Evolutionary conservation across 2,329 filamentous ascomycete genomes (phyloP).

Genomic region (Aspergillus sp.): DNA sequence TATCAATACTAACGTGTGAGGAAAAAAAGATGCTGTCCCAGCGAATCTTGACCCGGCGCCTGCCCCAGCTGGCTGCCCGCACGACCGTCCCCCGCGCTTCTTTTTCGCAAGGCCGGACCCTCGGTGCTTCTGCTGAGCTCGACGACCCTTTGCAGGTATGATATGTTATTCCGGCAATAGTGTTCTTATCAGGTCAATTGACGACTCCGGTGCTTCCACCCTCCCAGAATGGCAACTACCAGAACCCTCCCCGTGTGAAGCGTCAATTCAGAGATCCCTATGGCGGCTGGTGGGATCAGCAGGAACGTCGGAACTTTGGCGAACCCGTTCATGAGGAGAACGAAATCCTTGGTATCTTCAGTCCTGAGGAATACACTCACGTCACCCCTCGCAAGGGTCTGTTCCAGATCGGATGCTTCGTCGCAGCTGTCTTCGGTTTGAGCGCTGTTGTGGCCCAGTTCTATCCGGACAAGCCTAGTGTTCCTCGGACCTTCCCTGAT

Average conservation of each 20-base stretch:
- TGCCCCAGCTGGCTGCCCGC: slow-evolving; percentile 34
- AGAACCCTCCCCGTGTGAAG: slow-evolving; percentile 59
- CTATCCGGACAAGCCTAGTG: slow-evolving; percentile 66
- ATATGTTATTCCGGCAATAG: not conserved
- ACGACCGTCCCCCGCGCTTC: slow-evolving; percentile 33
- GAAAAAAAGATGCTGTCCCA: slow-evolving; percentile 38
- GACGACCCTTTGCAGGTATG: slow-evolving; percentile 41
- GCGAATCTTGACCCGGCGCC: slow-evolving; percentile 38
- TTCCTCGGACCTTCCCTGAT: slow-evolving; percentile 60
- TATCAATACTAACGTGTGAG: slow-evolving; percentile 15
- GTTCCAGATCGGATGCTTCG: slow-evolving; percentile 61
- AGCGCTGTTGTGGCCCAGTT: slow-evolving; percentile 60
- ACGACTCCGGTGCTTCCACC: slow-evolving; percentile 9
- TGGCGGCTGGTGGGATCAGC: slow-evolving; percentile 92
- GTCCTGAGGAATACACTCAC: slow-evolving; percentile 83
- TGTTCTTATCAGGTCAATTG: slow-evolving; percentile 6
- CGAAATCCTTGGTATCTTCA: slow-evolving; percentile 84
- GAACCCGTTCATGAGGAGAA: slow-evolving; percentile 96
- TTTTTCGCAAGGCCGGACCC: slow-evolving; percentile 36
- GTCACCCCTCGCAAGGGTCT: slow-evolving; percentile 63
- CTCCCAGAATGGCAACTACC: slow-evolving; percentile 41
- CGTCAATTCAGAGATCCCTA: slow-evolving; percentile 89
- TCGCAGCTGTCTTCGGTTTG: slow-evolving; percentile 57
- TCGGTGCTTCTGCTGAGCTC: slow-evolving; percentile 29
- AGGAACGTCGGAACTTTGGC: slow-evolving; percentile 93